These are phyloP conservation scores for Taxillus chinensis DNA, from an alignment of 164 flowering plant genomes.

Conservation along the genomic window DNA sequence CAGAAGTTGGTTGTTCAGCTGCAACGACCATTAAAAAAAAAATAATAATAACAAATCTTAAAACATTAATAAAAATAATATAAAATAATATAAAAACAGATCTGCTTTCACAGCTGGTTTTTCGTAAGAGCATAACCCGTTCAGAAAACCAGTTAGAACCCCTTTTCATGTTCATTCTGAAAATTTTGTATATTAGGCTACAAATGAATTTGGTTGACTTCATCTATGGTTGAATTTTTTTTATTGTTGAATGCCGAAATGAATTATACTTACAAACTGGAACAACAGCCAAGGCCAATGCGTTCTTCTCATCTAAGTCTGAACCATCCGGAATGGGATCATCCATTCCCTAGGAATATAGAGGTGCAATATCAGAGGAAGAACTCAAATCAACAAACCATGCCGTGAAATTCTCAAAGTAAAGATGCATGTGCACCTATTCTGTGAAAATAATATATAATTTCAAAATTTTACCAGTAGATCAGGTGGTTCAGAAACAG, in stretches of 20 bases:
- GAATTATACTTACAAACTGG: conserved; percentile 51
- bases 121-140: no score
- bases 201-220: no score
- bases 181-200: no score
- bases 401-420: not conserved
- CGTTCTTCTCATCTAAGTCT: conserved; percentile 78
- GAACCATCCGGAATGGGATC: conserved; percentile 65
- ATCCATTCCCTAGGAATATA: conserved; percentile 46
- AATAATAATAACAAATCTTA: not conserved
- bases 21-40: conserved; percentile 7
- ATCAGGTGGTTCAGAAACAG: conserved; percentile 59
- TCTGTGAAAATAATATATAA: not conserved
- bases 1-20: conserved; percentile 41
- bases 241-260: not conserved
- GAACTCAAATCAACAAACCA: not conserved
- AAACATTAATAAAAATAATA: no score
- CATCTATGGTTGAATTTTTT: no score
- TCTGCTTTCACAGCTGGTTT: no score
- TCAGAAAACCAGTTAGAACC: no score
- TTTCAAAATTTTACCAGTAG: conserved; percentile 46
- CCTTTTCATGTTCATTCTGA: no score
- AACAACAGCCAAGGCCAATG: conserved; percentile 88
- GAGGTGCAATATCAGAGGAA: conserved; percentile 3
- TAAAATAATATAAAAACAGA: no score
- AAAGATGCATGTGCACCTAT: not conserved